Evolutionary conservation across 352 stramenopile genomes (phyloP).

Genomic region (Phytophthora foliorum): DNA sequence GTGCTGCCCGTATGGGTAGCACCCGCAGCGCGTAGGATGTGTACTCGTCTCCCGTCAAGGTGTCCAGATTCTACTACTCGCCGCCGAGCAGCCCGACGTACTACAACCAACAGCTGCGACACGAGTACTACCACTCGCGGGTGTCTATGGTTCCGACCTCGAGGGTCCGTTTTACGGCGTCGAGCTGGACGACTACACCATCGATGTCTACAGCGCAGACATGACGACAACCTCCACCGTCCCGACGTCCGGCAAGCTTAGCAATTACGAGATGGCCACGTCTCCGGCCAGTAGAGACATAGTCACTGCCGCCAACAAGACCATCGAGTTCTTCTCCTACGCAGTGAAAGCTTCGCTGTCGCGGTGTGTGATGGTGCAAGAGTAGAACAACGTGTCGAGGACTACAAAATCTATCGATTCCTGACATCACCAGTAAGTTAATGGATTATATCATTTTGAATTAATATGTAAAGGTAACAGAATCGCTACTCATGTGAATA

Average conservation of each 20-base stretch:
- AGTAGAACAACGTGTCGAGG: slow-evolving; percentile 47
- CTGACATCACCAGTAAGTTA: no score
- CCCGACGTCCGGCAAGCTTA: slow-evolving; percentile 73
- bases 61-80: slow-evolving; percentile 53
- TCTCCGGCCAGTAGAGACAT: slow-evolving; percentile 81
- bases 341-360: slow-evolving; percentile 76
- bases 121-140: slow-evolving; percentile 77
- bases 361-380: slow-evolving; percentile 73
- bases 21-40: slow-evolving; percentile 31
- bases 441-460: no score
- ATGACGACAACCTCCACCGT: slow-evolving; percentile 86
- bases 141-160: slow-evolving; percentile 80
- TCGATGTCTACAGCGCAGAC: slow-evolving; percentile 56
- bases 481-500: no score
- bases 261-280: slow-evolving; percentile 78
- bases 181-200: slow-evolving; percentile 73
- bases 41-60: slow-evolving; percentile 54
- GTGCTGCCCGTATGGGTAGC: no score
- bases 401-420: no score
- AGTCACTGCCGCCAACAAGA: slow-evolving; percentile 83
- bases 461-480: no score
- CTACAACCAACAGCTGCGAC: slow-evolving; percentile 67
- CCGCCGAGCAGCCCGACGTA: slow-evolving; percentile 45
- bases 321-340: slow-evolving; percentile 87
- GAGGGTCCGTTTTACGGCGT: slow-evolving; percentile 79